These are phyloP conservation scores for Malassezia arunalokei DNA, from an alignment of 1,284 basidiomycete species.

Conservation along the genomic window DNA sequence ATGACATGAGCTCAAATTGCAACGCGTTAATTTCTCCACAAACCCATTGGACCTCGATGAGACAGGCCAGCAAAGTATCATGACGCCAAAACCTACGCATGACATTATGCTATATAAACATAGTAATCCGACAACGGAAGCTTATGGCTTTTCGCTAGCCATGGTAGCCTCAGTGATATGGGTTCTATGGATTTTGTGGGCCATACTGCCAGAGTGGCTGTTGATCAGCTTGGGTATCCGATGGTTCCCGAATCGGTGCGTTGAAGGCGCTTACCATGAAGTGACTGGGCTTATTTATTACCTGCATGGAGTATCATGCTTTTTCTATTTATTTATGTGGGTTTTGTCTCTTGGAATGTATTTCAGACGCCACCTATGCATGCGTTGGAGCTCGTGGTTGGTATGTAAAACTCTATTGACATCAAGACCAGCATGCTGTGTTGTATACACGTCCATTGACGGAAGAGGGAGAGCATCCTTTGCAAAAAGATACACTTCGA, in stretches of 20 bases:
- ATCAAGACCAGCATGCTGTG: neutral
- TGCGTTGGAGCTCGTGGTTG: conserved; percentile 13
- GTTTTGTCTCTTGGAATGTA: conserved; percentile 15
- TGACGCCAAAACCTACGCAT: neutral
- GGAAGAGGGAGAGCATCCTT: neutral
- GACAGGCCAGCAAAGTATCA: neutral
- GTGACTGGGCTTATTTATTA: conserved; percentile 23
- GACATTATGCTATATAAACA: conserved; percentile 1
- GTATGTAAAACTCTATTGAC: conserved; percentile 1
- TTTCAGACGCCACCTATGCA: conserved; percentile 12
- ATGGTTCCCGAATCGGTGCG: conserved; percentile 21
- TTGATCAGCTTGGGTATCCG: conserved; percentile 15
- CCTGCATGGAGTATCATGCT: conserved; percentile 19
- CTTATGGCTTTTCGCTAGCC: conserved; percentile 20
- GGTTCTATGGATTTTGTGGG: conserved; percentile 20
- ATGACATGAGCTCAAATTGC: neutral
- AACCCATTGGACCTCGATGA: conserved; percentile 1
- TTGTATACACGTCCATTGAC: neutral
- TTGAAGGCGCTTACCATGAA: neutral
- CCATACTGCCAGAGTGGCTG: conserved; percentile 15
- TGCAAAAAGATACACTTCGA: neutral
- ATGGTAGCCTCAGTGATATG: conserved; percentile 18
- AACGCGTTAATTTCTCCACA: neutral
- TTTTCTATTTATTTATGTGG: conserved; percentile 15
- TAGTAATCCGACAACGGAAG: conserved; percentile 11